A percentile compares a stretch with the other conserved stretches of the same genome.
phyloP scores from a whole-genome alignment of 306 rosid genomes.

The Spatholobus suberectus region DNA sequence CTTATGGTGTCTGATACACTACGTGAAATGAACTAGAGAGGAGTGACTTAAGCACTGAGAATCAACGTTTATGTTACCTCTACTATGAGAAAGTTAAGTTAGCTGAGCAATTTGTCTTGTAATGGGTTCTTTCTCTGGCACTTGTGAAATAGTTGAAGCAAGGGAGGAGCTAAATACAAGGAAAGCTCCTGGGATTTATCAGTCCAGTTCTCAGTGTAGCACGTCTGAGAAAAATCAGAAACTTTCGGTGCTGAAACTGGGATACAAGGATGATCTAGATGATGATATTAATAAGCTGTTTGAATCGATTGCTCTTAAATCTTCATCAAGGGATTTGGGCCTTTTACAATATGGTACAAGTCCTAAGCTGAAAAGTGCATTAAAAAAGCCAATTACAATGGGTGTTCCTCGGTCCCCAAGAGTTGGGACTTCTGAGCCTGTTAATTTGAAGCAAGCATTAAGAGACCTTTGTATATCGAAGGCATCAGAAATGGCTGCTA shows the following conservation, averaged over 20 bases:
- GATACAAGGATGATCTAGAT: slow-evolving; percentile 66
- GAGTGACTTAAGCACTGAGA: slow-evolving; percentile 34
- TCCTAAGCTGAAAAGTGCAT: slow-evolving; percentile 65
- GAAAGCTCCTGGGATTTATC: slow-evolving; percentile 45
- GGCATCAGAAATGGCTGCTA: slow-evolving; percentile 99
- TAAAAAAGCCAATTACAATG: slow-evolving; percentile 74
- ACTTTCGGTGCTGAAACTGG: slow-evolving; percentile 61
- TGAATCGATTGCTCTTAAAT: slow-evolving; percentile 66
- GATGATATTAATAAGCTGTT: slow-evolving; percentile 84
- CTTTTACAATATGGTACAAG: slow-evolving; percentile 61
- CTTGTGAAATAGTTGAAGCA: slow-evolving; percentile 92
- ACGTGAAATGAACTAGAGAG: background rate
- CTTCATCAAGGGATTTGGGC: slow-evolving; percentile 62
- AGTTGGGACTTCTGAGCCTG: slow-evolving; percentile 68
- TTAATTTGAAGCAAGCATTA: slow-evolving; percentile 86
- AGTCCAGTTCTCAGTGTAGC: slow-evolving; percentile 25
- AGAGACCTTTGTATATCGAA: slow-evolving; percentile 90
- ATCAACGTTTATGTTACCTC: slow-evolving; percentile 1
- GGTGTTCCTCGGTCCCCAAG: slow-evolving; percentile 75
- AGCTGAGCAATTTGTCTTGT: slow-evolving; percentile 29
- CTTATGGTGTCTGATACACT: slow-evolving; percentile 31
- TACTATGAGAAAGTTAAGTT: background rate
- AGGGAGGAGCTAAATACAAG: slow-evolving; percentile 58
- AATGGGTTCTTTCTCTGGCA: slow-evolving; percentile 85
- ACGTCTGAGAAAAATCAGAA: slow-evolving; percentile 48